Conservation (phyloP, 129 eudicot genomes). For the Dittrichia graveolens region DNA sequence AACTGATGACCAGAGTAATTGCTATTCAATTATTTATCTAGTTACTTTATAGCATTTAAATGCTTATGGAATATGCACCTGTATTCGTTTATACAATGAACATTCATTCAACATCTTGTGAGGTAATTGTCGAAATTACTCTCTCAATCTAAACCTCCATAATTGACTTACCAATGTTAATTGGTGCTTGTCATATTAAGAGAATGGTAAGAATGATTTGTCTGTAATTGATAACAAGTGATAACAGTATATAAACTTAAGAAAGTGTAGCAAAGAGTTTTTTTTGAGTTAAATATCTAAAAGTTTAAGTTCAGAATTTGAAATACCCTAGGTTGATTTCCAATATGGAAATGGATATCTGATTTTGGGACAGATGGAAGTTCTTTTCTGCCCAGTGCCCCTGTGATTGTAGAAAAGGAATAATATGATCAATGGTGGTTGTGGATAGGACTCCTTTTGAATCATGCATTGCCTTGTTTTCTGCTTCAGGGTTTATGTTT, state of each 20-base stretch:
- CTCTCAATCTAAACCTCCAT: background rate
- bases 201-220: slow-evolving; percentile 1
- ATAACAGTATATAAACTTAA: background rate
- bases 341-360: too few relatives aligned
- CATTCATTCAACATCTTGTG: background rate
- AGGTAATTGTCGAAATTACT: slow-evolving; percentile 7
- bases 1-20: slow-evolving; percentile 8
- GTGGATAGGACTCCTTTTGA: background rate
- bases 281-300: background rate
- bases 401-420: background rate
- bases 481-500: background rate
- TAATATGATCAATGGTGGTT: background rate
- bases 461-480: background rate
- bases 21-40: background rate
- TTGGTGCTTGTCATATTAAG: background rate
- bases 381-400: background rate
- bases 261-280: background rate
- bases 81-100: slow-evolving; percentile 1
- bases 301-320: background rate
- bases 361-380: background rate
- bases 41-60: background rate
- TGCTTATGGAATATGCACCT: slow-evolving; percentile 13
- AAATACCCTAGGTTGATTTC: too few relatives aligned
- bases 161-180: slow-evolving; percentile 1
- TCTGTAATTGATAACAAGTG: background rate